Base-by-base conservation (phyloP, 2,329 filamentous ascomycete genomes). In the Colletotrichum tabaci region DNA sequence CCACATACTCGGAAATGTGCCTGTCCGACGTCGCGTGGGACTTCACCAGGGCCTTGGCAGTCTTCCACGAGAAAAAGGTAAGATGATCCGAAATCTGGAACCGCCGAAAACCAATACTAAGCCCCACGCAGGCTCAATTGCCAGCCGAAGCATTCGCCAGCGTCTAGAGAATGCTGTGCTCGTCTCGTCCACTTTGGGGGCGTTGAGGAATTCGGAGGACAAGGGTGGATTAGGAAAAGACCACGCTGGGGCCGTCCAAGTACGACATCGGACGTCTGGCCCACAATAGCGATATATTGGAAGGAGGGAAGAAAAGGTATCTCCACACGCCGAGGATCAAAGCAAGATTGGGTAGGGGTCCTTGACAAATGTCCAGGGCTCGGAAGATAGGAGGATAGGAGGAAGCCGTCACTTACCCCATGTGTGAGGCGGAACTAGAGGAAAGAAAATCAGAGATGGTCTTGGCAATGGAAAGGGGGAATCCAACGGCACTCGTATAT, bases 1-100 rank as follows among this genome's bases (percentile, higher is more conserved):
- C 91, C 12, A 86, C 93, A 70, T 97, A 93, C 79, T 93, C 95
- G 1, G 89, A 92, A 75, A 89, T 97, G 86, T 98, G 96, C 77
- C 86, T 98, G 18, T 87, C 90, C 3, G 91, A 95, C 71, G 94
- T 92, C 67, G 89, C 87, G 47, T 98, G 95, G 94, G 89, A 97
- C 79, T 90, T 95, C 60, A 89, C 93, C 47, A 88, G 89, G 74
- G 96, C 95, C 2, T 83, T 95, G 75, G 84, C 87, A 65, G 90
- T 93, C 42, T 98, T 98, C 79, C 88, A 92, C 73, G 88, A 92
- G 75, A 91, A 93, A 68, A 94, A 92, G 86, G 93, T 93, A 84
- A 79, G 86, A 76, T 38, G 53, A n/a, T 7, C 52, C 60, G 38
- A 38, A 44, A 63, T 58, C 47, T 47, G 40, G 15, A 70, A 55